These are phyloP conservation scores for Gracilaria gracilis DNA, from an alignment of 23 red algal species.

Conservation along the genomic window DNA sequence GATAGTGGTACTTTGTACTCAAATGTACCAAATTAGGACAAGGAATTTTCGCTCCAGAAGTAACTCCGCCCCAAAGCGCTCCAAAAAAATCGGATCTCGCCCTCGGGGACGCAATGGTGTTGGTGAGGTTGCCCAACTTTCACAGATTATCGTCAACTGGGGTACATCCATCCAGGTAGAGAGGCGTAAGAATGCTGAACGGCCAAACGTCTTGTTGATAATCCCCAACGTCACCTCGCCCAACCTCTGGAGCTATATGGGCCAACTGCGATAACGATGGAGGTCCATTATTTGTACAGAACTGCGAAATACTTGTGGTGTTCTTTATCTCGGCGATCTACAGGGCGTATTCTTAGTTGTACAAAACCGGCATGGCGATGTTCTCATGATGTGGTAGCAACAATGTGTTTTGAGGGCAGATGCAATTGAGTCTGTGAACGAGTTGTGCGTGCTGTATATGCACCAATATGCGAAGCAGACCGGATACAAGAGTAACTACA, in stretches of 20 bases:
- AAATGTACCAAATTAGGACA: slow-evolving; percentile 68
- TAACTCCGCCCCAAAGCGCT: slow-evolving; percentile 48
- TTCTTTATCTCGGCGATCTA: slow-evolving; percentile 1
- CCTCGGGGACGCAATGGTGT: slow-evolving; percentile 40
- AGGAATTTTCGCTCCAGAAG: slow-evolving; percentile 55
- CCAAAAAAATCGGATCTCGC: slow-evolving; percentile 55
- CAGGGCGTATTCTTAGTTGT: slow-evolving; percentile 47
- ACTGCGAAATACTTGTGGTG: not conserved
- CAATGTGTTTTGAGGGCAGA: slow-evolving; percentile 43
- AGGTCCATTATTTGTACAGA: not conserved
- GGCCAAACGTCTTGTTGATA: slow-evolving; percentile 61
- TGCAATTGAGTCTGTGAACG: slow-evolving; percentile 49
- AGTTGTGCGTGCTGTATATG: slow-evolving; percentile 38
- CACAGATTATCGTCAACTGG: slow-evolving; percentile 47
- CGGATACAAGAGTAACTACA: slow-evolving; percentile 35
- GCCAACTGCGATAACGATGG: slow-evolving; percentile 25
- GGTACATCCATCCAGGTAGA: slow-evolving; percentile 46
- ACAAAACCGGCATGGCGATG: not conserved
- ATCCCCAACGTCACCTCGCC: slow-evolving; percentile 27
- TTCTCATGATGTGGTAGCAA: not conserved
- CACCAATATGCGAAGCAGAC: slow-evolving; percentile 5
- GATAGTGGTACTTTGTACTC: slow-evolving; percentile 26
- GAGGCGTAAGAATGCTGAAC: slow-evolving; percentile 63
- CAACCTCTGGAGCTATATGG: slow-evolving; percentile 35
- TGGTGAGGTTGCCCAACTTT: not conserved